phyloP scores from a whole-genome alignment of 2,329 filamentous ascomycete species.

The Colletotrichum gloeosporioides region DNA sequence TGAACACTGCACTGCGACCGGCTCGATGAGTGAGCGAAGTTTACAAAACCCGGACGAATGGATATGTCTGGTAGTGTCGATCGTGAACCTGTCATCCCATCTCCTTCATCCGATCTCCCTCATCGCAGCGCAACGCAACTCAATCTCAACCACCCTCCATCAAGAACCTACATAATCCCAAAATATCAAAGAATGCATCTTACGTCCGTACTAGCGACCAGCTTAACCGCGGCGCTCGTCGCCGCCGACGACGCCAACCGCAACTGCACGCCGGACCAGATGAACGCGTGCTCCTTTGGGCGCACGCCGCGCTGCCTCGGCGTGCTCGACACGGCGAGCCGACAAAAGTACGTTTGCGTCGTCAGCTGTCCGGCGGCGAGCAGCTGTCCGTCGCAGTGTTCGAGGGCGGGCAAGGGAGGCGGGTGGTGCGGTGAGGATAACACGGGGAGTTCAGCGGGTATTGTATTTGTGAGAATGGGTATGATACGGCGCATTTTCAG shows the following conservation, averaged over 20 bases:
- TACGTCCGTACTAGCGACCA: too few relatives aligned
- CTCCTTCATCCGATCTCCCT: background rate
- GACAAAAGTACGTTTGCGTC: background rate
- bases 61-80: background rate
- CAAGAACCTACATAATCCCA: background rate
- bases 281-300: background rate
- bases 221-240: too few relatives aligned
- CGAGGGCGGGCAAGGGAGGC: background rate
- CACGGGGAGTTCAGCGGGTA: background rate
- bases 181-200: too few relatives aligned
- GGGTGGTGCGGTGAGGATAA: background rate
- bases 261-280: background rate
- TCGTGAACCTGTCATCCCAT: background rate
- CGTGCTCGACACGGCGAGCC: background rate
- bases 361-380: background rate
- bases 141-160: background rate
- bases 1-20: background rate
- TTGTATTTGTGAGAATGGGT: background rate
- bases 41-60: fast-evolving
- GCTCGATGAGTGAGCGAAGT: background rate
- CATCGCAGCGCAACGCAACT: background rate
- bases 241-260: background rate
- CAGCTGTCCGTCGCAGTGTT: background rate
- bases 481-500: background rate
- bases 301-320: background rate